Base-by-base conservation (phyloP, 2,329 filamentous ascomycete genomes). In the Fusarium abutilonis region DNA sequence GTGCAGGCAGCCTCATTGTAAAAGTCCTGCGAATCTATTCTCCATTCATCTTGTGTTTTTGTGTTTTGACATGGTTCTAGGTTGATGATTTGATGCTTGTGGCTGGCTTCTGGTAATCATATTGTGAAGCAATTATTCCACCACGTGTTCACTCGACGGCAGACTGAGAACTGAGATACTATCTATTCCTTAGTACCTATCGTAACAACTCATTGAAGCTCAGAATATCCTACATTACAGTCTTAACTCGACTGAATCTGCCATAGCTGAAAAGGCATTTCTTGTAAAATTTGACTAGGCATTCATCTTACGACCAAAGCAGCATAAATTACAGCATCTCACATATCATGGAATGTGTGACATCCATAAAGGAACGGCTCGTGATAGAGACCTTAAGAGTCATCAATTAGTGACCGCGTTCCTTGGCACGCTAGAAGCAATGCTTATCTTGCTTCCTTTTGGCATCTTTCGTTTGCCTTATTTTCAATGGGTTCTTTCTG, bases 371-470 rank as follows among this genome's bases (percentile, higher is more conserved):
- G n/a, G n/a, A 44, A 34, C 17, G 28, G 36, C 29, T 36, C 15
- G 15, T 34, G 26, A 9, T 48, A 21, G n/a, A 36, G n/a, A 13
- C 21, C 36, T 46, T 31, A n/a, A 13, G 15, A 39, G 51, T 57
- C 40, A 57, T 36, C 21, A 14, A 11, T 32, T 55, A 59, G 59
- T 47, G 34, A 19, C 47, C 53, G 43, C 21, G 55, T 55, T 48
- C 41, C 58, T 60, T 55, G 62, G 46, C 49, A 35, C 63, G 50
- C 63, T 63, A 66, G 50, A 63, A 60, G 46, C 38, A 48, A 29
- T 52, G 54, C 47, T 60, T 52, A 63, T 63, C 63, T 42, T 66
- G 28, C 52, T 51, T 55, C 44, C 29, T 44, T 43, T 39, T 31
- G 26, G 34, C 46, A 52, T 51, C 40, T n/a, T 60, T 64, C 44